Evolutionary conservation across 352 stramenopile species (phyloP), one percentile per base, ranked within the genome.

Genomic region (Pythium utonaiense): DNA sequence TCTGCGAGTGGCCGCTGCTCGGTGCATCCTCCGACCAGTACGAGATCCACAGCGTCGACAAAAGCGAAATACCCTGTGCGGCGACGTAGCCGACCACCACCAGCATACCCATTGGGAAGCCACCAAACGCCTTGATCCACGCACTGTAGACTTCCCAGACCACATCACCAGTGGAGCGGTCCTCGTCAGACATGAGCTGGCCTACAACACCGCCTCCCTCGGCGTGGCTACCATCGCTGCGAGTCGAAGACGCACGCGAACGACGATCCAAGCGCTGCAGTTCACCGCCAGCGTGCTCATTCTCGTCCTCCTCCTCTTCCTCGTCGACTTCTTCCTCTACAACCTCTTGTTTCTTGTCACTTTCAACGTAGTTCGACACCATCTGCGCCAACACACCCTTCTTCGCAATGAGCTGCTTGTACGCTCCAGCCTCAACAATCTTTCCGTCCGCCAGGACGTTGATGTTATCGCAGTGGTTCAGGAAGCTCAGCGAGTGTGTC

Each of bases 1-100:
- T 83, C 52, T 88, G 68, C 33, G 79, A 89, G 45, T 82, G 56
- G 30, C 67, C 53, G 52, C 81, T 69, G 28, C 82, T 68, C 24
- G 73, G 45, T 1, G 78, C 56, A 62, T 97, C 60, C 49, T 93
- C 77, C 22, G 91, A 93, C 91, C 95, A 99, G 61, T 96, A 93
- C n/a, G 92, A 97, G 19, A 99, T 80, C 93, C 93, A 99, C 36
- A 91, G 41, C 9, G 81, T 91, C 48, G 78, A 75, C 21, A 80
- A n/a, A 17, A 92, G 48, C 24, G 66, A 77, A 33, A 88, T 61
- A 12, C 64, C 69, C 58, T 92, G 77, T 3, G 77, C 77, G 7
- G 63, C 54, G 16, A 81, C 66, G 66, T 80, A 90, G 16, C 68
- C 73, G 6, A 89, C 33, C 19, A 92, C 55, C 14, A 90, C 77